These are phyloP conservation scores for Fonsecaea nubica DNA, from an alignment of 2,329 filamentous ascomycete species.

Conservation along the genomic window DNA sequence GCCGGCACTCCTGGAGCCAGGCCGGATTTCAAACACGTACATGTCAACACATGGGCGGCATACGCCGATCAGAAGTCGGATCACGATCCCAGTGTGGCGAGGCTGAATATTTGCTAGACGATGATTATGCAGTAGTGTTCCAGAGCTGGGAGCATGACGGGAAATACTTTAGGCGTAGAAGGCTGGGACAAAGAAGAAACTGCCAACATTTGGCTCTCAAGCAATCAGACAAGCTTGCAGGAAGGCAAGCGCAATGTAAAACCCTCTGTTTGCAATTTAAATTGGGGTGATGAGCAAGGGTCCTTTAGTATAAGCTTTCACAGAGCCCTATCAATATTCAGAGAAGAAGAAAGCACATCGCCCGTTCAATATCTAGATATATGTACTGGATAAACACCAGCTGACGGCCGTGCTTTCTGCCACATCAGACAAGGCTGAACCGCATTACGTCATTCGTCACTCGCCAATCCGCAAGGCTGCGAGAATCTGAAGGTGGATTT, in stretches of 20 bases:
- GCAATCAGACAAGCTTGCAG: no score
- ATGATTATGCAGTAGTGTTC: background rate
- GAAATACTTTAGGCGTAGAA: no score
- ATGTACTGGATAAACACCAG: background rate
- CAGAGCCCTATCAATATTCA: no score
- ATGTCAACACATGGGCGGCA: slow-evolving; percentile 72
- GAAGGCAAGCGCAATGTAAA: no score
- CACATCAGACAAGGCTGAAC: slow-evolving; percentile 7
- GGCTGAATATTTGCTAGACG: slow-evolving; percentile 63
- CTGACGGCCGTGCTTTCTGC: background rate
- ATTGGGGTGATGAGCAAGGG: no score
- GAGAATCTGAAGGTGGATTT: slow-evolving; percentile 2
- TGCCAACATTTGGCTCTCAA: no score
- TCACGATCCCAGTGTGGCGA: slow-evolving; percentile 72
- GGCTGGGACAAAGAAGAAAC: no score
- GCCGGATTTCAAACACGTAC: slow-evolving; percentile 62
- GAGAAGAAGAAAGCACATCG: no score
- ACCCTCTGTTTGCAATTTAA: no score
- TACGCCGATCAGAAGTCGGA: slow-evolving; percentile 66
- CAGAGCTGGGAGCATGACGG: background rate
- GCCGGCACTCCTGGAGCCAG: slow-evolving; percentile 46
- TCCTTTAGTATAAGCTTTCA: no score
- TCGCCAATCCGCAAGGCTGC: slow-evolving; percentile 2
- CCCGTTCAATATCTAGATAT: no score
- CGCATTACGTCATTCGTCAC: background rate